These are phyloP conservation scores for Lojkania enalia DNA, from an alignment of 2,329 filamentous ascomycete genomes.

Conservation along the genomic window DNA sequence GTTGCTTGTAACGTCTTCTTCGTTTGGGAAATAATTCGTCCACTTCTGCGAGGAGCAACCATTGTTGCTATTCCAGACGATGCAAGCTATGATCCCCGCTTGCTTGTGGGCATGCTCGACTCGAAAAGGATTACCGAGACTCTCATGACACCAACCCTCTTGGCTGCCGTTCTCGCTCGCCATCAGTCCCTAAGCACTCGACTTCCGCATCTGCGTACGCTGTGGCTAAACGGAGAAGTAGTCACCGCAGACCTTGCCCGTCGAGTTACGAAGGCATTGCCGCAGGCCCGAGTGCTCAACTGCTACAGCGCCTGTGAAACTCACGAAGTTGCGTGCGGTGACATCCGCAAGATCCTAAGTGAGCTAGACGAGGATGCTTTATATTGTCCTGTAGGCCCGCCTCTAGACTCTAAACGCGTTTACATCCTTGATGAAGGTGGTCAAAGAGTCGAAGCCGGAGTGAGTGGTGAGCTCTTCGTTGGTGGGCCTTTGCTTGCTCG, in stretches of 20 bases:
- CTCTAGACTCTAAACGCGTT: constrained; percentile 64
- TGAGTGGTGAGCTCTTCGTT: constrained; percentile 73
- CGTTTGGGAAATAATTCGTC: constrained; percentile 81
- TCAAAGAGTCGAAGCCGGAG: constrained; percentile 62
- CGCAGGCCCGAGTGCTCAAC: constrained; percentile 71
- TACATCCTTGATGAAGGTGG: constrained; percentile 74
- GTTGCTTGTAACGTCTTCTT: constrained; percentile 91
- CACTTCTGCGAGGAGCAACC: constrained; percentile 74
- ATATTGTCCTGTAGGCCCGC: constrained; percentile 75
- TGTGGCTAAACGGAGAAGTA: constrained; percentile 84
- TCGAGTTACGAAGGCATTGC: constrained; percentile 68
- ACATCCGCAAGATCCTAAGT: constrained; percentile 69
- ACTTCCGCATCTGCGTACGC: constrained; percentile 67
- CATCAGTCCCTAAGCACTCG: constrained; percentile 66
- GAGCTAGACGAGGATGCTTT: constrained; percentile 58
- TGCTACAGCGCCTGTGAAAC: constrained; percentile 84
- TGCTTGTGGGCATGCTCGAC: constrained; percentile 71
- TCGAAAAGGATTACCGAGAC: constrained; percentile 73
- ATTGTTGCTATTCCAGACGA: constrained; percentile 76
- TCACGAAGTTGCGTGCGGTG: constrained; percentile 77
- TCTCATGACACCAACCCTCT: constrained; percentile 79
- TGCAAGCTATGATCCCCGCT: constrained; percentile 74
- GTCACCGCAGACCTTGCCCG: constrained; percentile 76
- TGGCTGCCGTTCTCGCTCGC: constrained; percentile 72
- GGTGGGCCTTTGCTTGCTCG: constrained; percentile 74